Conservation (phyloP, 257 asterid species). For the Scutellaria galericulata region DNA sequence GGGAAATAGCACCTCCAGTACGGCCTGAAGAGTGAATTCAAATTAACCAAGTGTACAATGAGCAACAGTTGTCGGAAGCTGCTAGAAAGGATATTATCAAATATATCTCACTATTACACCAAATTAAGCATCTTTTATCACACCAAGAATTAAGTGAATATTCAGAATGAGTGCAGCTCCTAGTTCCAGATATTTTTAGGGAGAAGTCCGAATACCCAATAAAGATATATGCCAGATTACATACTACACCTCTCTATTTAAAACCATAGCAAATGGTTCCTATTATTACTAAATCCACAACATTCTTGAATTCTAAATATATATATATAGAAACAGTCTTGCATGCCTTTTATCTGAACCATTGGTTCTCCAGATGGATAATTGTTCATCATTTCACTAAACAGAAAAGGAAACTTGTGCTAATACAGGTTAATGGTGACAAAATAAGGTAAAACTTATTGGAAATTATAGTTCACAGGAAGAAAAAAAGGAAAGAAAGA, state of each 20-base stretch:
- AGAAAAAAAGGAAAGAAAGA: not conserved
- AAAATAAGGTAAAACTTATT: conserved; percentile 1
- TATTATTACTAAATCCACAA: not conserved
- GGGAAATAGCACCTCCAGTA: conserved; percentile 99
- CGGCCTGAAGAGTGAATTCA: conserved; percentile 58
- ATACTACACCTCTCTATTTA: not conserved
- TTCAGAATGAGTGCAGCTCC: not conserved
- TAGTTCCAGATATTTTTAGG: not conserved
- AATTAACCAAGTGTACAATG: conserved; percentile 19
- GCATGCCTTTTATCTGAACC: not conserved
- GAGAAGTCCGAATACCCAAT: conserved; percentile 19
- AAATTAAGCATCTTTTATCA: not conserved
- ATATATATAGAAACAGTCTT: not conserved
- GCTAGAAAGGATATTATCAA: conserved; percentile 14
- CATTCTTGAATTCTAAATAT: not conserved
- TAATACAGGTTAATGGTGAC: not conserved
- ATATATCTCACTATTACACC: conserved; percentile 6
- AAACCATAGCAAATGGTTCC: conserved; percentile 7
- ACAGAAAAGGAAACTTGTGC: not conserved
- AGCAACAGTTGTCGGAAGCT: conserved; percentile 1
- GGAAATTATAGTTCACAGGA: not conserved
- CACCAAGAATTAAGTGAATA: conserved; percentile 1
- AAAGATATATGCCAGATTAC: conserved; percentile 6
- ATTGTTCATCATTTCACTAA: not conserved
- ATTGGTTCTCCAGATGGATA: conserved; percentile 18